Conservation (phyloP, 495 filamentous ascomycete species). For the Penicillium samsonianum region DNA sequence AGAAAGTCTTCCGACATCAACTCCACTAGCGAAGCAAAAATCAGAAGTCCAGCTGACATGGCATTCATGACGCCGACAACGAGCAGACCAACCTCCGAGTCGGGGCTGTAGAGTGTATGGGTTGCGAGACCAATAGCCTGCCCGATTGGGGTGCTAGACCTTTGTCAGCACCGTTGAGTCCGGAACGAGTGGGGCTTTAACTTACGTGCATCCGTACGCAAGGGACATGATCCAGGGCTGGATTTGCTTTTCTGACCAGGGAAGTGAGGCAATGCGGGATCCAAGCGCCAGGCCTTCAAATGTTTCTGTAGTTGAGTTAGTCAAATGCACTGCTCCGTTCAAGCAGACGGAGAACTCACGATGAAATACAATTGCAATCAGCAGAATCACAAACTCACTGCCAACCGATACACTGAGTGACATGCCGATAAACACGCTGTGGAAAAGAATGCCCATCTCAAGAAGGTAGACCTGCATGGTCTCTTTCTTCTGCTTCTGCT, state of each 20-base stretch:
- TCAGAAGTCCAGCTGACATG: constrained; percentile 62
- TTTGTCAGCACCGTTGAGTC: constrained; percentile 22
- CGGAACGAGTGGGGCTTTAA: neutral
- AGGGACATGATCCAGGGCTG: constrained; percentile 80
- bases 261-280: constrained; percentile 54
- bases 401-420: constrained; percentile 72
- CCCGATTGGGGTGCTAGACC: constrained; percentile 71
- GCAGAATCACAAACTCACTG: constrained; percentile 67
- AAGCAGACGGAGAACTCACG: constrained; percentile 37
- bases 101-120: constrained; percentile 61
- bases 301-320: constrained; percentile 40
- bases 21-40: constrained; percentile 64
- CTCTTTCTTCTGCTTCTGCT: constrained; percentile 36
- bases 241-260: constrained; percentile 36
- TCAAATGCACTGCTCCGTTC: neutral
- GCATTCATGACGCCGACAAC: constrained; percentile 71
- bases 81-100: constrained; percentile 62
- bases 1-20: constrained; percentile 65
- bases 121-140: constrained; percentile 75
- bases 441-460: constrained; percentile 79
- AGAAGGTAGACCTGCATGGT: constrained; percentile 68
- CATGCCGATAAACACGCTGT: constrained; percentile 82
- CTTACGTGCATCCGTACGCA: constrained; percentile 64
- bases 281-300: constrained; percentile 73
- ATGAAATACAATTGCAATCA: constrained; percentile 74